Evolutionary conservation across 768 basidiomycete species (phyloP).

Genomic region (Mycena leptocephala): DNA sequence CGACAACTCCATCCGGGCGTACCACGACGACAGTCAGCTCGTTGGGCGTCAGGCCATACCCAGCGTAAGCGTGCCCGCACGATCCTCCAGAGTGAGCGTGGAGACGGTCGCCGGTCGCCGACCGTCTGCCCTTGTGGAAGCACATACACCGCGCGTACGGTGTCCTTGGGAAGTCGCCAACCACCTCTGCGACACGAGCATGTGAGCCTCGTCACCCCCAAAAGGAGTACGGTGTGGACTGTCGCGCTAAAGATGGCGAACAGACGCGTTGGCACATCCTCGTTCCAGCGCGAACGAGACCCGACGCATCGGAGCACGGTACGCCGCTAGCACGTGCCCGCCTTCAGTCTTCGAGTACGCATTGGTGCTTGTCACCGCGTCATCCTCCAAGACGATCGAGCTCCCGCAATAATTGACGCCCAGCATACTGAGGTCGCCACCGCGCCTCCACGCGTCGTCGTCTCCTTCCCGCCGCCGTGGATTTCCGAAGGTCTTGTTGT

Average conservation of each 20-base stretch:
- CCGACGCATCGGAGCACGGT: slow-evolving; percentile 25
- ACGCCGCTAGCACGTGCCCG: slow-evolving; percentile 28
- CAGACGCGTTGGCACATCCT: slow-evolving; percentile 27
- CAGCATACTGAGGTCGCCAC: slow-evolving; percentile 8
- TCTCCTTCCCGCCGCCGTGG: neutral
- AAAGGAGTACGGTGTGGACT: slow-evolving; percentile 50
- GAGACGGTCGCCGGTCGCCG: neutral
- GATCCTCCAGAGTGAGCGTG: slow-evolving; percentile 9
- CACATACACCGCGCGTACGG: too few species aligned
- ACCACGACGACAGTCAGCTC: slow-evolving; percentile 29
- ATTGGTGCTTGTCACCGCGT: neutral
- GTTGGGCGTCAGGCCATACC: slow-evolving; percentile 18
- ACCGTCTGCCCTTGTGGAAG: neutral
- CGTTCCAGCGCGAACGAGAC: slow-evolving; percentile 8
- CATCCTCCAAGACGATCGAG: neutral
- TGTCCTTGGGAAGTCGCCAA: too few species aligned
- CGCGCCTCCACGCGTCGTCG: neutral
- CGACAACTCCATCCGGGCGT: slow-evolving; percentile 35
- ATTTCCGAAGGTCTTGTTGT: neutral
- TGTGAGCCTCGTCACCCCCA: slow-evolving; percentile 22
- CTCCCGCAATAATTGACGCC: slow-evolving; percentile 21
- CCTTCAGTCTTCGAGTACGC: neutral
- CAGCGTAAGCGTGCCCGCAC: slow-evolving; percentile 29
- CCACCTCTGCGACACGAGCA: neutral
- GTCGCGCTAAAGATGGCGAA: slow-evolving; percentile 45